Evolutionary conservation across 306 rosid species (phyloP).

Genomic region (Alnus glutinosa): DNA sequence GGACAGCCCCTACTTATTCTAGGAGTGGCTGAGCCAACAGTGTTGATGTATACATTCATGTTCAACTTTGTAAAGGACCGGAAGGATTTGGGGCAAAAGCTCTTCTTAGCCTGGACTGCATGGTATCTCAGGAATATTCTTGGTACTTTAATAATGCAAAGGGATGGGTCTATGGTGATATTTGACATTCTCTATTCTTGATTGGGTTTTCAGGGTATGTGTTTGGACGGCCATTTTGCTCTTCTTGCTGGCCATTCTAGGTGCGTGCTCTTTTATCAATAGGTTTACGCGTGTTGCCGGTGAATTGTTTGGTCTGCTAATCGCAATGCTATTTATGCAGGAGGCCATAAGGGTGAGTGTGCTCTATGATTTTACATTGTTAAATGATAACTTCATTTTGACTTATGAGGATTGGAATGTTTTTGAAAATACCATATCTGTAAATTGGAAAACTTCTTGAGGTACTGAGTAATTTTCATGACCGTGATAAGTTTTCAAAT

Average conservation of each 20-base stretch:
- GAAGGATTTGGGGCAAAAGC: constrained; percentile 82
- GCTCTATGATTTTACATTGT: constrained; percentile 9
- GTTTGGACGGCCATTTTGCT: constrained; percentile 93
- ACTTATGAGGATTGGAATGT: not conserved
- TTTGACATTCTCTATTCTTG: constrained; percentile 25
- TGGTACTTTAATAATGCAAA: constrained; percentile 1
- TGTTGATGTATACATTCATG: constrained; percentile 93
- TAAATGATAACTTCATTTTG: not conserved
- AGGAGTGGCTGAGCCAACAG: constrained; percentile 98
- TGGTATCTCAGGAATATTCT: constrained; percentile 57
- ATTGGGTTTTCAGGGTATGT: constrained; percentile 67
- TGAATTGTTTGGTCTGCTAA: constrained; percentile 88
- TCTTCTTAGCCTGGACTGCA: constrained; percentile 92
- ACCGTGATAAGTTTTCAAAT: constrained; percentile 15
- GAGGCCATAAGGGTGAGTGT: constrained; percentile 85
- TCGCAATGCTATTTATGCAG: constrained; percentile 97
- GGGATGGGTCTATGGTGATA: constrained; percentile 17
- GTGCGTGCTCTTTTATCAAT: constrained; percentile 92
- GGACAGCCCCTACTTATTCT: constrained; percentile 97
- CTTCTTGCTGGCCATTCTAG: constrained; percentile 78
- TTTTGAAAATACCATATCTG: constrained; percentile 6
- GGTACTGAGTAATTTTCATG: constrained; percentile 8
- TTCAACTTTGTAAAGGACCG: constrained; percentile 81
- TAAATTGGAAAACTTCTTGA: not conserved
- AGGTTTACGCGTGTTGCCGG: constrained; percentile 96